Conservation (phyloP, 2,329 filamentous ascomycete genomes). For the Aspergillus vadensis region DNA sequence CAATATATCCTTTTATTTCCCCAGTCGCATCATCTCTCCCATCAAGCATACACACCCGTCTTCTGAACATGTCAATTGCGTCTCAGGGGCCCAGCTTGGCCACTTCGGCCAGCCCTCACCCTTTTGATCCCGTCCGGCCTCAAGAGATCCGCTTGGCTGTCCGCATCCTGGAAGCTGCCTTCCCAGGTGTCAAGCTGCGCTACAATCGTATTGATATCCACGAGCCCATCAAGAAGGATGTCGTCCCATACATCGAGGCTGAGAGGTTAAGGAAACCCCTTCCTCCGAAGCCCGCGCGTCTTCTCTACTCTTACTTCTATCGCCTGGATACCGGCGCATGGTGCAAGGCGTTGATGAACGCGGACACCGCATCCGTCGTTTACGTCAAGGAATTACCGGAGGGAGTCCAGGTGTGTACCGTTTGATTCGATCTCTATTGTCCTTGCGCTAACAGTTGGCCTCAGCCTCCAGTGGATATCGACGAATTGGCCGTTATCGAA, state of each 20-base stretch:
- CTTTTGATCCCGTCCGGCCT: constrained; percentile 43
- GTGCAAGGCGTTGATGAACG: constrained; percentile 44
- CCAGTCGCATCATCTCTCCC: not conserved
- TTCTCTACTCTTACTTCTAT: constrained; percentile 56
- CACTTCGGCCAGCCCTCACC: constrained; percentile 31
- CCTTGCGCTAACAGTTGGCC: constrained; percentile 51
- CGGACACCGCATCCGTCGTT: constrained; percentile 37
- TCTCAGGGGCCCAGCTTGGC: constrained; percentile 16
- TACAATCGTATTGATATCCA: constrained; percentile 69
- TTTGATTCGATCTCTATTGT: not conserved
- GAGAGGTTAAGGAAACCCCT: constrained; percentile 57
- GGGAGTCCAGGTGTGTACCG: constrained; percentile 45
- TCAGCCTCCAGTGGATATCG: constrained; percentile 61
- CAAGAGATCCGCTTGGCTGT: constrained; percentile 41
- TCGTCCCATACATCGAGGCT: constrained; percentile 62
- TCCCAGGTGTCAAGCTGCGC: constrained; percentile 41
- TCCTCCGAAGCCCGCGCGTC: constrained; percentile 53
- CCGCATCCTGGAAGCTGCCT: constrained; percentile 38
- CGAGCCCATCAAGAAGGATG: constrained; percentile 63
- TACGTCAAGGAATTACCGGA: constrained; percentile 49
- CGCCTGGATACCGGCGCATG: constrained; percentile 45
- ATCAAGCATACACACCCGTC: not conserved
- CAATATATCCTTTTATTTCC: not conserved
- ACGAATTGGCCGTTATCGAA: constrained; percentile 62
- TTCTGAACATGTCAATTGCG: constrained; percentile 15